Base-by-base conservation (phyloP, 768 basidiomycete species). In the Suillus sp. region DNA sequence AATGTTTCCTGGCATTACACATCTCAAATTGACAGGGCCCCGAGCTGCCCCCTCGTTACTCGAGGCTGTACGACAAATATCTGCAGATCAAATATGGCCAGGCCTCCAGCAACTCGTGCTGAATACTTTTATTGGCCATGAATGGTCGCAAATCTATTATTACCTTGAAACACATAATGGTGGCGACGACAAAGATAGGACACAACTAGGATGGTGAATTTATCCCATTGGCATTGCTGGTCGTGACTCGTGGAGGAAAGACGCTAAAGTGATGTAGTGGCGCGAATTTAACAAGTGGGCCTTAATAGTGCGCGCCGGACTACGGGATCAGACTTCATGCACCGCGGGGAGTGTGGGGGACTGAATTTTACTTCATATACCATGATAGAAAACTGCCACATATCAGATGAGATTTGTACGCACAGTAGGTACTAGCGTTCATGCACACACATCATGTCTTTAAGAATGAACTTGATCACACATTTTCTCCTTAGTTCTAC, bases 11-110 rank as follows among this genome's bases (percentile, higher is more conserved):
- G 50, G 50, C 4, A 5, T 51, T 6, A 51, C 50, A 32, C 50
- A 51, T 18, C 50, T 51, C 18, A 51, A 51, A 20, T 32, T 51
- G 50, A 32, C 50, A 32, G 50, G 50, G 50, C 50, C 50, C 18
- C 1, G 5, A 18, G 50, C 50, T 51, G 30, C 50, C 30, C 20
- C 27, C 30, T 51, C 50, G 18, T 51, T 51, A 51, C 50, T 51
- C 18, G 50, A 51, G 10, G 50, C 30, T 51, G 18, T 32, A 51
- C 50, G 30, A 32, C 27, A 20, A 30, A 9, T 30, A 51, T 51
- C 30, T 32, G 30, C 10, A 30, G 50, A 32, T 32, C 9, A 51
- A 20, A 51, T 51, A 32, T 51, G 50, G 50, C 50, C 50, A 8
- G 10, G 4, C 50, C 50, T 51, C 16, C 50, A 51, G 30, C 20